A percentile compares a stretch with the other conserved stretches of the same genome.
These are phyloP conservation scores for Arachnopeziza araneosa DNA, from an alignment of 2,329 filamentous ascomycete genomes.

Conservation along the genomic window DNA sequence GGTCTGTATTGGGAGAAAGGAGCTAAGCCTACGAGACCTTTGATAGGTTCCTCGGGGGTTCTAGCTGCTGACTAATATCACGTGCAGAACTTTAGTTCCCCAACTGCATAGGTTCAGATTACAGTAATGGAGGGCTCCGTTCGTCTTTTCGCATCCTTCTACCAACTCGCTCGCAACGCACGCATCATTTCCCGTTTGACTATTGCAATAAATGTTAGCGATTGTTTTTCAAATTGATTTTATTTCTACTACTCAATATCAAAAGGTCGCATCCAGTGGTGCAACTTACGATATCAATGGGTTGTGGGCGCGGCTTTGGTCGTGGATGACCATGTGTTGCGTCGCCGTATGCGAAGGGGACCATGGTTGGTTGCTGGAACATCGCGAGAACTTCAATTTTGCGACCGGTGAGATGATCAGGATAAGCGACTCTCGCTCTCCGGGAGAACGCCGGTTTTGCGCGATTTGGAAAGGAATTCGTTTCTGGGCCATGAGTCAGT, in stretches of 20 bases:
- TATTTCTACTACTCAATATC: background rate
- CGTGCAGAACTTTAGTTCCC: no score
- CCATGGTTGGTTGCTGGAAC: background rate
- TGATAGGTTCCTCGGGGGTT: no score
- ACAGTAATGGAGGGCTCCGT: no score
- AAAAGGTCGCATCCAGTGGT: background rate
- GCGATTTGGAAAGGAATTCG: no score
- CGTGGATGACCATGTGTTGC: background rate
- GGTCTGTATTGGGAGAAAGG: no score
- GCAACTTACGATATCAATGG: background rate
- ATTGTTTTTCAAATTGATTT: background rate
- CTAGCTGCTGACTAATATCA: no score
- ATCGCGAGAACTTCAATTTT: background rate
- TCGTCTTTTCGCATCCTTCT: no score
- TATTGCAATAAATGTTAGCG: background rate
- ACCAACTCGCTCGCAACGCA: no score
- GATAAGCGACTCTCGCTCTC: background rate
- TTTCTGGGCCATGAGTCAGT: no score
- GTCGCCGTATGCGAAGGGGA: background rate
- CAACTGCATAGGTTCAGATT: no score
- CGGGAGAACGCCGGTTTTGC: background rate
- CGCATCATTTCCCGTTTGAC: background rate
- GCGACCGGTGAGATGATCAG: background rate
- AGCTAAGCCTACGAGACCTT: no score
- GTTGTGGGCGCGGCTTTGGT: background rate